Conservation (phyloP, 257 asterid species). For the Catharanthus roseus region DNA sequence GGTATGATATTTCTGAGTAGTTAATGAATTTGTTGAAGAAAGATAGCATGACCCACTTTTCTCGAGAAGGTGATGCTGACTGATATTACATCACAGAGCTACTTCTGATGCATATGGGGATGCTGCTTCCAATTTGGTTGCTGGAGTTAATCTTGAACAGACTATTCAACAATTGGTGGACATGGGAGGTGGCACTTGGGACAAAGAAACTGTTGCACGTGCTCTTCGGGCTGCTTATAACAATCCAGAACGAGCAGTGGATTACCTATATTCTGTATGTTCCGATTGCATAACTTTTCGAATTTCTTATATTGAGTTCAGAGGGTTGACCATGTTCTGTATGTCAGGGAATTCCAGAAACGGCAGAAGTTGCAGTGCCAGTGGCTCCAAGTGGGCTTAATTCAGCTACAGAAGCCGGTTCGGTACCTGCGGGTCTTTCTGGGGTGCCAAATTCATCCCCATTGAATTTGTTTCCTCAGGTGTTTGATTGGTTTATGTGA, state of each 20-base stretch:
- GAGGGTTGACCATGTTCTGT: conserved; percentile 13
- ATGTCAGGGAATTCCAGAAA: conserved; percentile 71
- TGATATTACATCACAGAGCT: conserved; percentile 32
- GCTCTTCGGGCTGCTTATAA: conserved; percentile 88
- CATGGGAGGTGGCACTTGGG: conserved; percentile 93
- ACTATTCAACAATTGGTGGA: conserved; percentile 71
- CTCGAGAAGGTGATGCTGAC: conserved; percentile 15
- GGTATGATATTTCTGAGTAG: conserved; percentile 23
- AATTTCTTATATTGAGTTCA: conserved; percentile 6
- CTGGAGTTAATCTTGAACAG: conserved; percentile 47
- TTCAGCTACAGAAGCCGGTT: conserved; percentile 35
- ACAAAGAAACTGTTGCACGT: conserved; percentile 61
- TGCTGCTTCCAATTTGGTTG: conserved; percentile 55
- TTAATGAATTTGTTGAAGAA: not conserved
- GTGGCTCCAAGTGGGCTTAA: conserved; percentile 37
- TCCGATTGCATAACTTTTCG: conserved; percentile 13
- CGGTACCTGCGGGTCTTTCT: conserved; percentile 35
- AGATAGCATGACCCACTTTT: not conserved
- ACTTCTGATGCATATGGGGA: conserved; percentile 30
- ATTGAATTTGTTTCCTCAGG: conserved; percentile 87
- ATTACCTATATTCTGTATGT: conserved; percentile 59
- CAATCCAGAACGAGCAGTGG: conserved; percentile 58
- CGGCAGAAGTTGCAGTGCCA: conserved; percentile 58
- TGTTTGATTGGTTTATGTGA: conserved; percentile 21
- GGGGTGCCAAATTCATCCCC: conserved; percentile 86